Percentiles rank a stretch among this genome's conserved stretches.
These are phyloP conservation scores for Trametes cingulata DNA, from an alignment of 768 basidiomycete genomes.

Conservation along the genomic window DNA sequence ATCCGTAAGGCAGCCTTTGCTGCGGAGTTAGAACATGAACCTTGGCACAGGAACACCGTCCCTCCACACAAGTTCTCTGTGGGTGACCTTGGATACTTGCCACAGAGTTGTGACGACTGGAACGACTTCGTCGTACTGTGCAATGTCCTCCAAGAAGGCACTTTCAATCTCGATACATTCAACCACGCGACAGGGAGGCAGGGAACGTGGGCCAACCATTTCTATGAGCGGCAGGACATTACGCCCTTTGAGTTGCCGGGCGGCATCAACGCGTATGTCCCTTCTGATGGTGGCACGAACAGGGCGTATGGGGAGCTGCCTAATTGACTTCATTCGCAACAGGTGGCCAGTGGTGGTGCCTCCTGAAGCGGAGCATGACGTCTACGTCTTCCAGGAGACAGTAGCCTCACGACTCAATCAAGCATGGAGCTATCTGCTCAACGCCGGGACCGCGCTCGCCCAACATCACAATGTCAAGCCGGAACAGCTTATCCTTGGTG, in stretches of 20 bases:
- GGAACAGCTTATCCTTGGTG: slow-evolving; percentile 45
- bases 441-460: slow-evolving; percentile 35
- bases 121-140: slow-evolving; percentile 39
- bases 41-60: slow-evolving; percentile 43
- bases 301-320: background rate
- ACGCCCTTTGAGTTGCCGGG: slow-evolving; percentile 38
- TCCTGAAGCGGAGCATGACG: slow-evolving; percentile 38
- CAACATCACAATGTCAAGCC: slow-evolving; percentile 37
- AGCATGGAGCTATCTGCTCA: slow-evolving; percentile 43
- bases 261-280: slow-evolving; percentile 35
- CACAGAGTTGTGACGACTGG: slow-evolving; percentile 33
- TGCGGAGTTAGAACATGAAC: slow-evolving; percentile 37
- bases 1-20: slow-evolving; percentile 41
- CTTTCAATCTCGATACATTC: slow-evolving; percentile 27
- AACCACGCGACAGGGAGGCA: slow-evolving; percentile 33
- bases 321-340: background rate
- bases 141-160: slow-evolving; percentile 39
- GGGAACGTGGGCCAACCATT: slow-evolving; percentile 41
- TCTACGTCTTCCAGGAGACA: slow-evolving; percentile 40
- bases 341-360: slow-evolving; percentile 50
- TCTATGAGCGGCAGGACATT: slow-evolving; percentile 33
- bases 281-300: too few species aligned
- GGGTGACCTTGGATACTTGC: slow-evolving; percentile 50
- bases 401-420: slow-evolving; percentile 31
- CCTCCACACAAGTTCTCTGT: slow-evolving; percentile 42